Evolutionary conservation across 1,139 yeast genomes (phyloP).

Genomic region (Pichia sp.): DNA sequence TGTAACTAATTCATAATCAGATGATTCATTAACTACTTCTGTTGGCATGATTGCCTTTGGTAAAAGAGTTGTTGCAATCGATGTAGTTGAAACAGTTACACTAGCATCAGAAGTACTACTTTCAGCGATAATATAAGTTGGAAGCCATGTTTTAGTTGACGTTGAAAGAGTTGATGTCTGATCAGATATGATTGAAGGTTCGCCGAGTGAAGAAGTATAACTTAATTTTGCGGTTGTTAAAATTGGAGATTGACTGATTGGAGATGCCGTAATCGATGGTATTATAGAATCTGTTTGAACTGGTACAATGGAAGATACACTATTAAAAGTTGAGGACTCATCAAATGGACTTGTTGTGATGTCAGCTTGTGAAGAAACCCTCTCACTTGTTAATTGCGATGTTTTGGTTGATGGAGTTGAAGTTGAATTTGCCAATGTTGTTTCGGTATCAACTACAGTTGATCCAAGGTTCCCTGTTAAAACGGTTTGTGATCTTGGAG

Average conservation of each 20-base stretch:
- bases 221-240: background rate
- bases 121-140: conserved; percentile 39
- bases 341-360: background rate
- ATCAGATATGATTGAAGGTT: conserved; percentile 4
- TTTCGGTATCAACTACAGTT: background rate
- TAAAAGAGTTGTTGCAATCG: conserved; percentile 39
- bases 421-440: background rate
- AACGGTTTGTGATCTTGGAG: background rate
- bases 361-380: background rate
- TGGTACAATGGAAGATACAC: background rate
- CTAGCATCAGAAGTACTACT: conserved; percentile 26
- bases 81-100: conserved; percentile 27
- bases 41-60: conserved; percentile 66
- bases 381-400: background rate
- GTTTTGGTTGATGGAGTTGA: background rate
- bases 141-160: conserved; percentile 37
- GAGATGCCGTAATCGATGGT: background rate
- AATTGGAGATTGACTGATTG: background rate
- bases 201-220: background rate
- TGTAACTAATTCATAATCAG: conserved; percentile 46
- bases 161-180: background rate
- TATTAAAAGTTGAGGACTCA: background rate
- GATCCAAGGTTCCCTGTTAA: background rate
- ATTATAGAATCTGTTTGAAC: background rate
- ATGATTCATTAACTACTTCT: conserved; percentile 39